A percentile compares a stretch with the other conserved stretches of the same genome.
Conservation (phyloP, 1,284 basidiomycete species). For the Pisolithus thermaeus region DNA sequence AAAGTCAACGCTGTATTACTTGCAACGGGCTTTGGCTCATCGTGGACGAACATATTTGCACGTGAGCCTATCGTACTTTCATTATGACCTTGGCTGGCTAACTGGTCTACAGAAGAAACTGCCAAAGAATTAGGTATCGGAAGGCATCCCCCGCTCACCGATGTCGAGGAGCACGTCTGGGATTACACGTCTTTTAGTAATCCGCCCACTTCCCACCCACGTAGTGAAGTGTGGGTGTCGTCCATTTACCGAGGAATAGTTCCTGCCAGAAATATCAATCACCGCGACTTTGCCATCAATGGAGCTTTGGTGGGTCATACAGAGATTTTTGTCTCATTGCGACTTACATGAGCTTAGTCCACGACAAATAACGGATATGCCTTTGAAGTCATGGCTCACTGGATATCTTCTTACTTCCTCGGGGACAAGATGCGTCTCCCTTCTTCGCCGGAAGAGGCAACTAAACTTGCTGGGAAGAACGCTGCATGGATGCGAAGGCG, state of each 20-base stretch:
- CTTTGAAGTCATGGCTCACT: constrained; percentile 50
- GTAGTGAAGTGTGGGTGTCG: constrained; percentile 30
- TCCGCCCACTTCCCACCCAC: constrained; percentile 31
- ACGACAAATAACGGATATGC: constrained; percentile 48
- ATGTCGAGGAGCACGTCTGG: constrained; percentile 16
- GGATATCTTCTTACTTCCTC: constrained; percentile 57
- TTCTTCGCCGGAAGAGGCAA: constrained; percentile 38
- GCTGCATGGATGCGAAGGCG: constrained; percentile 47
- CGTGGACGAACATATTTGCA: constrained; percentile 46
- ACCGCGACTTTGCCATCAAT: constrained; percentile 44
- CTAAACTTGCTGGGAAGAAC: constrained; percentile 33
- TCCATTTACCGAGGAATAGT: constrained; percentile 52
- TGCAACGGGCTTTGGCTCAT: constrained; percentile 51
- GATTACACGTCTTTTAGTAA: constrained; percentile 18
- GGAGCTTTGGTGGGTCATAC: too few species aligned
- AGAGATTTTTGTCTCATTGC: too few species aligned
- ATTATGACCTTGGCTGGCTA: neutral
- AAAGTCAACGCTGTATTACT: constrained; percentile 44
- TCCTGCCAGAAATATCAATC: constrained; percentile 46
- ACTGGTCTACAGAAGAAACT: constrained; percentile 11
- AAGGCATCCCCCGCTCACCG: constrained; percentile 1
- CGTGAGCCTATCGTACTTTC: constrained; percentile 22
- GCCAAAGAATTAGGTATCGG: constrained; percentile 18
- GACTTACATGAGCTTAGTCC: constrained; percentile 26
- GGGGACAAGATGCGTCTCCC: constrained; percentile 45